Evolutionary conservation across 169 alveolate genomes (phyloP).

Genomic region (Cryptosporidium baileyi): DNA sequence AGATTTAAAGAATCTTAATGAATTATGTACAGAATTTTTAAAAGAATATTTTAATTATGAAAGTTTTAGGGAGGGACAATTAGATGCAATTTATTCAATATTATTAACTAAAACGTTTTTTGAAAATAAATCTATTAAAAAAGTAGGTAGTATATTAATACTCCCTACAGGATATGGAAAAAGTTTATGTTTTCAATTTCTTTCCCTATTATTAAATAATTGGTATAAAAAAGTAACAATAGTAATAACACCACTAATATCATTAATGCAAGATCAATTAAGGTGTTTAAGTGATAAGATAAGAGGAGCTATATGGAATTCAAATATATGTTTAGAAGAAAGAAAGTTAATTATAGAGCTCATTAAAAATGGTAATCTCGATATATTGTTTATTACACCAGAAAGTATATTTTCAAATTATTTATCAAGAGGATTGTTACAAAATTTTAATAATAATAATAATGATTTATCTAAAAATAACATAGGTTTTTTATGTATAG

Average conservation of each 20-base stretch:
- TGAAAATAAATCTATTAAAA: constrained; percentile 48
- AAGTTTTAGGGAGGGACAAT: constrained; percentile 81
- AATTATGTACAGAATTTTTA: neutral
- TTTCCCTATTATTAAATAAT: constrained; percentile 69
- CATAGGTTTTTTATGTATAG: constrained; percentile 83
- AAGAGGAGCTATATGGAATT: constrained; percentile 84
- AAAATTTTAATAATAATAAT: constrained; percentile 34
- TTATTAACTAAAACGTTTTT: constrained; percentile 74
- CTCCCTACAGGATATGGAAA: constrained; percentile 80
- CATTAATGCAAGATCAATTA: constrained; percentile 87
- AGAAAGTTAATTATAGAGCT: constrained; percentile 75
- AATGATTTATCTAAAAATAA: constrained; percentile 56
- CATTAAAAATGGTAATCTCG: constrained; percentile 78
- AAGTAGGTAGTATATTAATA: constrained; percentile 70
- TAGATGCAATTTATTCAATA: constrained; percentile 81
- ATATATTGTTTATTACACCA: constrained; percentile 85
- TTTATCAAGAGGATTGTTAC: constrained; percentile 71
- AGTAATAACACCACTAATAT: constrained; percentile 86
- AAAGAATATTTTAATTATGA: constrained; percentile 76
- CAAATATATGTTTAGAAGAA: constrained; percentile 76
- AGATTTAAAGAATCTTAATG: neutral
- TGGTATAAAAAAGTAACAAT: constrained; percentile 73
- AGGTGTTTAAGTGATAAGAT: constrained; percentile 80
- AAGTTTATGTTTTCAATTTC: constrained; percentile 76
- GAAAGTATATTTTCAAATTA: constrained; percentile 75